phyloP scores from a whole-genome alignment of 2,329 filamentous ascomycete genomes.

The Coniella vitis region DNA sequence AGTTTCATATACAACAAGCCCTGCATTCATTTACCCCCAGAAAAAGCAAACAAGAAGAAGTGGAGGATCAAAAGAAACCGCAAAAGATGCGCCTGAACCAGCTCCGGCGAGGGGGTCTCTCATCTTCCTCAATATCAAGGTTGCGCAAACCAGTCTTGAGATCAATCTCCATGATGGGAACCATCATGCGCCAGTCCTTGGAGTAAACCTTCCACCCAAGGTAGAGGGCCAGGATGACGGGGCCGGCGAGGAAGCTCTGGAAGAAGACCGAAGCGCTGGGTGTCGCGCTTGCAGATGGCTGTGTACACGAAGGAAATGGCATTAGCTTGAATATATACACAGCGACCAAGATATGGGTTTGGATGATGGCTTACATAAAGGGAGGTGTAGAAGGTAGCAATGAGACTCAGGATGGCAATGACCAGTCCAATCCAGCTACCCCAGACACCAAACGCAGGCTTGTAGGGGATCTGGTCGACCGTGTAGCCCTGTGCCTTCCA shows the following conservation, averaged over 20 bases:
- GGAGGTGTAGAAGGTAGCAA: constrained; percentile 66
- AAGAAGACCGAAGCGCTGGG: constrained; percentile 49
- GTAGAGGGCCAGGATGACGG: constrained; percentile 52
- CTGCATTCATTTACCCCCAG: too few species aligned
- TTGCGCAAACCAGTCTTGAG: constrained; percentile 52
- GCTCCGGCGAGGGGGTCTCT: constrained; percentile 24
- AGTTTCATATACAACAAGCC: too few species aligned
- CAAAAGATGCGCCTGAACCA: constrained; percentile 28
- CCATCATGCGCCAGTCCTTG: constrained; percentile 47
- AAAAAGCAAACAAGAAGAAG: too few species aligned
- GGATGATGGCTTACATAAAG: constrained; percentile 38
- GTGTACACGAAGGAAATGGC: constrained; percentile 5
- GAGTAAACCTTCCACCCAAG: constrained; percentile 58
- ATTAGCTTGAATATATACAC: constrained; percentile 5
- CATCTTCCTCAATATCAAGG: constrained; percentile 37
- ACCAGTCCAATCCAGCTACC: constrained; percentile 64
- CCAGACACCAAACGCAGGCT: constrained; percentile 46
- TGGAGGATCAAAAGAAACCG: constrained; percentile 25
- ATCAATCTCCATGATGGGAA: constrained; percentile 54
- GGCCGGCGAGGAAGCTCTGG: constrained; percentile 47
- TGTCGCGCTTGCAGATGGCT: constrained; percentile 28
- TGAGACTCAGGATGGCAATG: constrained; percentile 60
- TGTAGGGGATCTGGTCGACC: constrained; percentile 41
- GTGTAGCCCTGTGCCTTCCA: constrained; percentile 54
- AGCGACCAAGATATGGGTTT: neutral